Base-by-base conservation (phyloP, 1,284 basidiomycete genomes). In the Erythrobasidium hasegawianum region DNA sequence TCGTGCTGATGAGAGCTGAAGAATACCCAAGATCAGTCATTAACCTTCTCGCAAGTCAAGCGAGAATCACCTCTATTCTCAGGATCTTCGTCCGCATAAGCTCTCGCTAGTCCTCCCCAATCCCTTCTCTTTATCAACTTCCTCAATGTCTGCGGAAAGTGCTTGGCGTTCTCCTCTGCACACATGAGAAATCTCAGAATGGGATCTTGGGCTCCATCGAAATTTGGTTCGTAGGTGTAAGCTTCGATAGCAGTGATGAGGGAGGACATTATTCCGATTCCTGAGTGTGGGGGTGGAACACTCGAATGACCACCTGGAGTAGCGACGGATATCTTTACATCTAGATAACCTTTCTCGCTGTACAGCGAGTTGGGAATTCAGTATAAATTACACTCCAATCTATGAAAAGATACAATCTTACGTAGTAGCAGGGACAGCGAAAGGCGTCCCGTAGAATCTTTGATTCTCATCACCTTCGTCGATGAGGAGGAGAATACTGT, bases 331-430 rank as follows among this genome's bases (percentile, higher is more conserved):
- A 87, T 75, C 26, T 80, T 79, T 24, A 84, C 79, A 69, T 86
- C 82, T 43, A 84, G 70, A 71, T 84, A 83, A 0, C 86, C 87
- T 74, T 87, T 88, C 78, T 88, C 86, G 0, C 79, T 81, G 33
- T 33, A 11, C 11, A 33, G n/a, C n/a, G n/a, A n/a, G n/a, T n/a
- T n/a, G n/a, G n/a, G n/a, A n/a, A n/a, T n/a, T n/a, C n/a, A n/a
- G n/a, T n/a, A n/a, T n/a, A n/a, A n/a, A n/a, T n/a, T n/a, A n/a
- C n/a, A n/a, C n/a, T n/a, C n/a, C n/a, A n/a, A n/a, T n/a, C n/a
- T n/a, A n/a, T n/a, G n/a, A 76, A 55, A 79, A 77, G 1, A 72
- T 64, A 3, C 69, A n/a, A n/a, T n/a, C 33, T 33, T 11, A 33
- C 77, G 40, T 72, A 76, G 69, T 71, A 74, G 75, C 75, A 54